A percentile compares a stretch with the other conserved stretches of the same genome.
phyloP scores from a whole-genome alignment of 352 stramenopile species.

The Phytophthora colocasiae region DNA sequence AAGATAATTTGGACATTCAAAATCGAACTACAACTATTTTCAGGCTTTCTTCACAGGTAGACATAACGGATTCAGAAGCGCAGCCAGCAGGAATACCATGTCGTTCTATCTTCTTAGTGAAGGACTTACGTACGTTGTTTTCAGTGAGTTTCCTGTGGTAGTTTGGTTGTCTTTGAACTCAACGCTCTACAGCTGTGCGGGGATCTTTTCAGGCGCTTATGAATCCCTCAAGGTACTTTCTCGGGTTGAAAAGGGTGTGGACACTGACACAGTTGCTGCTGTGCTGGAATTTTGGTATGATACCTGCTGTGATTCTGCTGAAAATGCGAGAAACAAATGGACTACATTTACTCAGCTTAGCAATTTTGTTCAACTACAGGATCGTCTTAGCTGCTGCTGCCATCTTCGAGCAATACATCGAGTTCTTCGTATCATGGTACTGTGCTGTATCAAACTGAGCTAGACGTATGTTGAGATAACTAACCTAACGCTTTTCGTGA shows the following conservation, averaged over 20 bases:
- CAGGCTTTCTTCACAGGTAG: no score
- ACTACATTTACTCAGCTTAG: no score
- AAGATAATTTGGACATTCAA: not conserved
- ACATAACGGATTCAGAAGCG: slow-evolving; percentile 20
- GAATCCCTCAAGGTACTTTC: slow-evolving; percentile 79
- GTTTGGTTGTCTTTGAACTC: not conserved
- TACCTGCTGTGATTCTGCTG: not conserved
- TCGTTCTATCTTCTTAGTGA: slow-evolving; percentile 79
- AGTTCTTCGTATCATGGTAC: slow-evolving; percentile 75
- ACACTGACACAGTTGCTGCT: slow-evolving; percentile 50
- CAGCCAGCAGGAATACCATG: slow-evolving; percentile 40
- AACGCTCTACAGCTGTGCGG: slow-evolving; percentile 44
- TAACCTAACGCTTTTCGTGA: slow-evolving; percentile 1
- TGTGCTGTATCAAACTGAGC: not conserved
- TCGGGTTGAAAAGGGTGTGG: slow-evolving; percentile 58
- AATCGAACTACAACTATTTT: no score
- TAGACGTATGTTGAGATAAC: not conserved
- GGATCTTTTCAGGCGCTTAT: slow-evolving; percentile 68
- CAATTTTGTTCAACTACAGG: slow-evolving; percentile 29
- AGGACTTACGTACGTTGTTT: slow-evolving; percentile 60
- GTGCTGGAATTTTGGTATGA: slow-evolving; percentile 73
- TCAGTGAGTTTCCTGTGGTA: not conserved
- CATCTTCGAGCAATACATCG: slow-evolving; percentile 74
- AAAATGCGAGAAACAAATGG: no score
- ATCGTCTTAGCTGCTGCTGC: slow-evolving; percentile 61